phyloP scores from a whole-genome alignment of 2,329 filamentous ascomycete species.

The Epichloe festucae region DNA sequence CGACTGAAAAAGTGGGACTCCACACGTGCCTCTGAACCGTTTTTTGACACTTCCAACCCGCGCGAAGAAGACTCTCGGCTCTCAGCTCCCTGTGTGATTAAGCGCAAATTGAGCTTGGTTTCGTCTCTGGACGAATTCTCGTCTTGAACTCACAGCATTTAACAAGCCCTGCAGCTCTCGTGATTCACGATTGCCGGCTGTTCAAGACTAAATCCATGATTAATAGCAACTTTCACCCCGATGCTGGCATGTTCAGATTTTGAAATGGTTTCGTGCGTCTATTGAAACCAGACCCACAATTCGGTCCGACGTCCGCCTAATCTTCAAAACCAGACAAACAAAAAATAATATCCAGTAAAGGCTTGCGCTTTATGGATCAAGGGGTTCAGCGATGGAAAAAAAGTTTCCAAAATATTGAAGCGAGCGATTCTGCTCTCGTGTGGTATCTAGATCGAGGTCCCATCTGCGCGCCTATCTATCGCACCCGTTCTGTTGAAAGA shows the following conservation, averaged over 20 bases:
- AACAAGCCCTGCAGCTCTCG: no score
- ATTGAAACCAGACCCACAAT: neutral
- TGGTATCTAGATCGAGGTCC: neutral
- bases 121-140: no score
- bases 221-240: no score
- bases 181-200: no score
- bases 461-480: neutral
- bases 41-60: neutral
- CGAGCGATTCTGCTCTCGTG: neutral
- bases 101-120: no score
- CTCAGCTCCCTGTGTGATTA: no score
- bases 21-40: conserved; percentile 16
- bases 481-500: neutral
- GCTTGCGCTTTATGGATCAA: neutral
- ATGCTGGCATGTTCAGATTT: neutral
- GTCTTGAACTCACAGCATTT: no score
- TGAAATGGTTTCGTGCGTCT: neutral
- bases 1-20: conserved; percentile 13
- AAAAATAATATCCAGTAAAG: no score
- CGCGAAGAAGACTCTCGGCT: no score
- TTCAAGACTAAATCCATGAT: no score
- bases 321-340: neutral
- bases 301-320: neutral
- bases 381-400: neutral
- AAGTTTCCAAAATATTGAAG: neutral